Evolutionary conservation across 1,139 yeast species (phyloP).

Genomic region (Hansenula sp.): DNA sequence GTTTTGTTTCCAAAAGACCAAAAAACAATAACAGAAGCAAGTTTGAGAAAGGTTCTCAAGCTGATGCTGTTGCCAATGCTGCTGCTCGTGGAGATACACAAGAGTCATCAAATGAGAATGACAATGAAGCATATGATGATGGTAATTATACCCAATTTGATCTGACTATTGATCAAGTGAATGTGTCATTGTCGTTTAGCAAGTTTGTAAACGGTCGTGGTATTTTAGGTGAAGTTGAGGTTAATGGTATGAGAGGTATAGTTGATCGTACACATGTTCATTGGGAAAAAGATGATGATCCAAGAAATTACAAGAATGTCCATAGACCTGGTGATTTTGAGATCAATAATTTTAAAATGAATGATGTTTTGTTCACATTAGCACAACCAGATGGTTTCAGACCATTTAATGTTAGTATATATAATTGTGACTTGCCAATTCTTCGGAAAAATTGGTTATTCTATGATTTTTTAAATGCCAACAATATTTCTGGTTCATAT

Average conservation of each 20-base stretch:
- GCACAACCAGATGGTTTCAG: constrained; percentile 78
- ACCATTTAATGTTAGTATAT: constrained; percentile 82
- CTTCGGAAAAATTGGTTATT: constrained; percentile 91
- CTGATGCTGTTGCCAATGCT: constrained; percentile 52
- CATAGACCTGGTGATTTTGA: constrained; percentile 90
- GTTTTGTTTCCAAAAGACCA: constrained; percentile 85
- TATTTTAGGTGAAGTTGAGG: constrained; percentile 73
- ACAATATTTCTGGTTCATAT: constrained; percentile 82
- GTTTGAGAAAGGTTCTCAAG: constrained; percentile 72
- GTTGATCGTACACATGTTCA: constrained; percentile 84
- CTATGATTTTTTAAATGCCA: constrained; percentile 81
- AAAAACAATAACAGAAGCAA: constrained; percentile 32
- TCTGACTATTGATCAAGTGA: constrained; percentile 80
- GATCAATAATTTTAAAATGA: constrained; percentile 74
- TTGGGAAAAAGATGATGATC: constrained; percentile 82
- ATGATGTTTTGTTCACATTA: constrained; percentile 78
- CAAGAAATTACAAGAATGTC: constrained; percentile 71
- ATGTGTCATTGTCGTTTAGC: constrained; percentile 71
- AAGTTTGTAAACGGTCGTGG: constrained; percentile 93
- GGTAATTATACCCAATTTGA: constrained; percentile 97
- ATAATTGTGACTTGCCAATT: constrained; percentile 74
- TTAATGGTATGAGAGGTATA: constrained; percentile 85
- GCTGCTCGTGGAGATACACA: constrained; percentile 24
- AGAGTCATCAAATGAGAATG: constrained; percentile 18
- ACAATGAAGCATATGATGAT: constrained; percentile 53